phyloP scores from a whole-genome alignment of 2,329 filamentous ascomycete genomes.

The Hymenoscyphus fructigenus region DNA sequence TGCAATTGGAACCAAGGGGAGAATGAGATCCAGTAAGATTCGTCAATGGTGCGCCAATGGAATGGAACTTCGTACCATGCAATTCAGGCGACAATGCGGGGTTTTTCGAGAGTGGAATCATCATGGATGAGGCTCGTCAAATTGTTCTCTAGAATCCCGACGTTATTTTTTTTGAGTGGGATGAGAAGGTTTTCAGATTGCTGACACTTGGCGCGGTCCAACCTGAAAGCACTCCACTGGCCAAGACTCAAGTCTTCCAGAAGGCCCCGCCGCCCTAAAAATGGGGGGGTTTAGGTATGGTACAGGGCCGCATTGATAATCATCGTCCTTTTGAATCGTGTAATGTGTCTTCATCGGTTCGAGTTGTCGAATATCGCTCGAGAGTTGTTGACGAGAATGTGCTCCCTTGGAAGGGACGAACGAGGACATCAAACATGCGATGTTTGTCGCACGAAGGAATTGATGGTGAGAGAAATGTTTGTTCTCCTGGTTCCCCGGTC shows the following conservation, averaged over 20 bases:
- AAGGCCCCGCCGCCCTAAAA: not conserved
- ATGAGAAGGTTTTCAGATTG: not conserved
- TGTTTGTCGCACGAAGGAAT: not conserved
- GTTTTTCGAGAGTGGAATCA: not conserved
- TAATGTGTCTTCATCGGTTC: not conserved
- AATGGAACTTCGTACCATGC: not conserved
- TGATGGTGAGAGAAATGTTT: not conserved
- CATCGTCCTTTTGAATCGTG: not conserved
- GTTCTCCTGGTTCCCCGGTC: not conserved
- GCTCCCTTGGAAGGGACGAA: not conserved
- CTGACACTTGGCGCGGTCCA: not conserved
- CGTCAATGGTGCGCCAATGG: not conserved
- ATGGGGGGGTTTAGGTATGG: not conserved
- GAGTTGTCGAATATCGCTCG: not conserved
- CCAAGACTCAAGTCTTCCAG: not conserved
- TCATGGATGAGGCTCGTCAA: not conserved
- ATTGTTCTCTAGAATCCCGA: not conserved
- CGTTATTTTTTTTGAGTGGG: not conserved
- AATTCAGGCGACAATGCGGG: not conserved
- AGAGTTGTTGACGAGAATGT: not conserved
- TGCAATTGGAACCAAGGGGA: not conserved
- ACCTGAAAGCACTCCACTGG: slow-evolving; percentile 2
- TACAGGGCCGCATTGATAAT: not conserved
- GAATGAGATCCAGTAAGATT: not conserved
- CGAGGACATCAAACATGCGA: not conserved